A percentile compares a stretch with the other conserved stretches of the same genome.
Evolutionary conservation across 2,329 filamentous ascomycete genomes (phyloP).

Genomic region (Fusarium abutilonis): DNA sequence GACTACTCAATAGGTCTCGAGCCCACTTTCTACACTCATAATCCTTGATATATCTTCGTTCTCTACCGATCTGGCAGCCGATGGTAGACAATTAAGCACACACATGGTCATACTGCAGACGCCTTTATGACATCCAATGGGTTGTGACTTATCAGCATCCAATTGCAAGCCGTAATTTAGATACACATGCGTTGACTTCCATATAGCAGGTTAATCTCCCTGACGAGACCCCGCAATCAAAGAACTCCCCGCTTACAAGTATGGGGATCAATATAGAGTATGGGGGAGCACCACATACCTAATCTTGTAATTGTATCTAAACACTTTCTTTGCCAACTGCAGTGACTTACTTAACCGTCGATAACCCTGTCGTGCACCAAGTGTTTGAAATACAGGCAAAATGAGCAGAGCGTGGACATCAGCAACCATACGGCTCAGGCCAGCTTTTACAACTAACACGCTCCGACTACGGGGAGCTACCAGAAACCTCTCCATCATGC

Average conservation of each 20-base stretch:
- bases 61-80: slow-evolving; percentile 24
- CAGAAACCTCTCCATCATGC: slow-evolving; percentile 49
- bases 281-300: slow-evolving; percentile 8
- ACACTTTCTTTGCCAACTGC: background rate
- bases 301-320: slow-evolving; percentile 10
- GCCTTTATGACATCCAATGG: slow-evolving; percentile 14
- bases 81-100: slow-evolving; percentile 30
- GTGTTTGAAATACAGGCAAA: background rate
- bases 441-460: slow-evolving; percentile 23
- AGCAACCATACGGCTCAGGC: slow-evolving; percentile 27
- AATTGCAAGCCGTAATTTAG: slow-evolving; percentile 11
- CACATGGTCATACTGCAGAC: slow-evolving; percentile 15
- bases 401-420: slow-evolving; percentile 35
- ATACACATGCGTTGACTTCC: slow-evolving; percentile 17
- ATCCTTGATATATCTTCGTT: background rate
- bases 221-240: slow-evolving; percentile 37
- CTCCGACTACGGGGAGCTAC: slow-evolving; percentile 12
- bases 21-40: no score
- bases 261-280: background rate
- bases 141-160: slow-evolving; percentile 3
- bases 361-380: background rate
- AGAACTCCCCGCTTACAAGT: slow-evolving; percentile 20
- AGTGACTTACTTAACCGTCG: slow-evolving; percentile 10
- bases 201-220: slow-evolving; percentile 29
- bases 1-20: no score